These are phyloP conservation scores for Fraxinus americana DNA, from an alignment of 257 asterid species.

Conservation along the genomic window DNA sequence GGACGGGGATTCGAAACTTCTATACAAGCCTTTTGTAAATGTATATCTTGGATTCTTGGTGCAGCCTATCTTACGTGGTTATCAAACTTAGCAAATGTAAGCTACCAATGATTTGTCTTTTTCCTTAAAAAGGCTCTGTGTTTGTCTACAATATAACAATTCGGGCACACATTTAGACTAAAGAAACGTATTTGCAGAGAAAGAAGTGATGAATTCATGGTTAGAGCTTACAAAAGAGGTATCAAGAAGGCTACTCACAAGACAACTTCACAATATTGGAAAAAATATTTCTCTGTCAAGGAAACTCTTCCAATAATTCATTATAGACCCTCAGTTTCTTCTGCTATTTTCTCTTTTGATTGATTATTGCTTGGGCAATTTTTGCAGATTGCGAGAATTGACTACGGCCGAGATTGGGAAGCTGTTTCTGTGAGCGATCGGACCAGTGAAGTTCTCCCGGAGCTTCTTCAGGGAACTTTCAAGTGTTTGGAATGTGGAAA, in stretches of 20 bases:
- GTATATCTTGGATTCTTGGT: slow-evolving; percentile 81
- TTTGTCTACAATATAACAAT: slow-evolving; percentile 4
- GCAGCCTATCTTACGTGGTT: slow-evolving; percentile 95
- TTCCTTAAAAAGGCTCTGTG: not conserved
- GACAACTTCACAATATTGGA: slow-evolving; percentile 82
- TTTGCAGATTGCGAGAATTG: slow-evolving; percentile 73
- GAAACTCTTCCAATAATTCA: slow-evolving; percentile 50
- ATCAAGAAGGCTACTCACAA: slow-evolving; percentile 77
- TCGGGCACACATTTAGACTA: slow-evolving; percentile 3
- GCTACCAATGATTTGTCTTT: slow-evolving; percentile 23
- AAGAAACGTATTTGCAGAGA: slow-evolving; percentile 52
- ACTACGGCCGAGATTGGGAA: slow-evolving; percentile 88
- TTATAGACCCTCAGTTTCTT: not conserved
- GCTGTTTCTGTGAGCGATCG: slow-evolving; percentile 90
- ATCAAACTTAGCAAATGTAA: slow-evolving; percentile 66
- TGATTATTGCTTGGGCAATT: not conserved
- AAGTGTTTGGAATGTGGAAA: slow-evolving; percentile 92
- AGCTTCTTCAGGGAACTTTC: slow-evolving; percentile 85
- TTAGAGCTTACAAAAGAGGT: slow-evolving; percentile 92
- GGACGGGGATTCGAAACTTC: slow-evolving; percentile 44
- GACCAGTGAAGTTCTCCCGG: slow-evolving; percentile 96
- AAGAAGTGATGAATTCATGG: slow-evolving; percentile 90
- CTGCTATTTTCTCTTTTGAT: no score
- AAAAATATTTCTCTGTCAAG: slow-evolving; percentile 73
- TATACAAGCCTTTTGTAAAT: slow-evolving; percentile 74